Percentiles rank a stretch among this genome's conserved stretches.
Conservation (phyloP, 2,329 filamentous ascomycete genomes). For the Ceratocystis cacaofunesta region DNA sequence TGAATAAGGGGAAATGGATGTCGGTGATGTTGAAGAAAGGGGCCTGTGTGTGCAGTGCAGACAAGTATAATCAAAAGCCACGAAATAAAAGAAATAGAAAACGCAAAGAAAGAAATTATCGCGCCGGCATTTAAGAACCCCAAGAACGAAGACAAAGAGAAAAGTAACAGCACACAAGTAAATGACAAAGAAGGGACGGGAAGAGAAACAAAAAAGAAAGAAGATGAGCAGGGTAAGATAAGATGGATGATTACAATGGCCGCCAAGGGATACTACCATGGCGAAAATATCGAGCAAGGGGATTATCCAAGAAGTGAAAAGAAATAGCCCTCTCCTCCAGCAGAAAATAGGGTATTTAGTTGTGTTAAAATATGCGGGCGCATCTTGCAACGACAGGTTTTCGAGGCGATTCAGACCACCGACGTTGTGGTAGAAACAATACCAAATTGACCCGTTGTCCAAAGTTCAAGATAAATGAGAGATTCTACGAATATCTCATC, state of each 20-base stretch:
- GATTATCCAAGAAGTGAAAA: constrained; percentile 3
- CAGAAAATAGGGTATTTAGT: neutral
- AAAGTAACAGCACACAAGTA: constrained; percentile 16
- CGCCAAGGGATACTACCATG: constrained; percentile 2
- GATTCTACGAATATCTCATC: neutral
- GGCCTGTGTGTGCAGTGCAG: no score
- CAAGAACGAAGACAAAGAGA: constrained; percentile 3
- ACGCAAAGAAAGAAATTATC: constrained; percentile 9
- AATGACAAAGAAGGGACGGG: neutral
- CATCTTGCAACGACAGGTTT: no score
- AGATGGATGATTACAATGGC: constrained; percentile 8
- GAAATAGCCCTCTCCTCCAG: neutral
- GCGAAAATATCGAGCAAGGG: constrained; percentile 9
- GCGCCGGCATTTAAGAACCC: constrained; percentile 7
- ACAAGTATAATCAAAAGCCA: constrained; percentile 10
- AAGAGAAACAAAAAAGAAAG: neutral
- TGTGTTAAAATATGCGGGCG: neutral
- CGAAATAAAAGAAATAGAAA: constrained; percentile 11
- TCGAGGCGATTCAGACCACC: no score
- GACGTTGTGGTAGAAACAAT: neutral
- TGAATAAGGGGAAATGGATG: constrained; percentile 17
- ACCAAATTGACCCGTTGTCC: neutral
- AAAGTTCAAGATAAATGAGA: neutral
- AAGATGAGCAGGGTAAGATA: neutral
- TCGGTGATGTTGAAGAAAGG: no score